Evolutionary conservation across 345 rosid genomes (phyloP).

Genomic region (Cardiospermum halicacabum): DNA sequence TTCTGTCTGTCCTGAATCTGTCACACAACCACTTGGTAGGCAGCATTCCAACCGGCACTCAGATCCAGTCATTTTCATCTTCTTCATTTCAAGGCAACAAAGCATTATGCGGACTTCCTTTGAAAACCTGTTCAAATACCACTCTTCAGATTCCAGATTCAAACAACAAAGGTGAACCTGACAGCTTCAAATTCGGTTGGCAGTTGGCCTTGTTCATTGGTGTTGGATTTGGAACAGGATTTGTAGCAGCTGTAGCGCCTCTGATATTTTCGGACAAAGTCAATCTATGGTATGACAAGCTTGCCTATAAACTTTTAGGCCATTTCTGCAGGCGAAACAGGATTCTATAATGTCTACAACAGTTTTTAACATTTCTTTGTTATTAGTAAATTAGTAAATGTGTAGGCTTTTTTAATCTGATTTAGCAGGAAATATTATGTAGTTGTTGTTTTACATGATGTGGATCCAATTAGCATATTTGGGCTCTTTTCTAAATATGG

Average conservation of each 20-base stretch:
- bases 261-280: constrained; percentile 26
- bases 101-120: constrained; percentile 26
- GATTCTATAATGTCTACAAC: neutral
- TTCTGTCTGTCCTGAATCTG: constrained; percentile 28
- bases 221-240: constrained; percentile 43
- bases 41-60: constrained; percentile 14
- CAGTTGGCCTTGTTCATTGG: constrained; percentile 38
- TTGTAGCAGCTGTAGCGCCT: constrained; percentile 35
- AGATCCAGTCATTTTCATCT: constrained; percentile 23
- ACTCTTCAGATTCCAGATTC: too few species aligned
- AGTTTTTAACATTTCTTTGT: too few species aligned
- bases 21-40: constrained; percentile 29
- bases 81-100: constrained; percentile 17
- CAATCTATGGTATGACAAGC: constrained; percentile 21
- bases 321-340: constrained; percentile 13
- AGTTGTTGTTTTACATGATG: too few species aligned
- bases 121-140: neutral
- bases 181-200: constrained; percentile 27
- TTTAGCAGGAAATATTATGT: too few species aligned
- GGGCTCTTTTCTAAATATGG: too few species aligned
- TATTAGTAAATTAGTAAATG: too few species aligned
- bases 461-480: too few species aligned
- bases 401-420: too few species aligned
- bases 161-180: neutral
- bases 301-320: constrained; percentile 23